phyloP scores from a whole-genome alignment of 1,284 basidiomycete species.

The Cystobasidiaceae sp. region DNA sequence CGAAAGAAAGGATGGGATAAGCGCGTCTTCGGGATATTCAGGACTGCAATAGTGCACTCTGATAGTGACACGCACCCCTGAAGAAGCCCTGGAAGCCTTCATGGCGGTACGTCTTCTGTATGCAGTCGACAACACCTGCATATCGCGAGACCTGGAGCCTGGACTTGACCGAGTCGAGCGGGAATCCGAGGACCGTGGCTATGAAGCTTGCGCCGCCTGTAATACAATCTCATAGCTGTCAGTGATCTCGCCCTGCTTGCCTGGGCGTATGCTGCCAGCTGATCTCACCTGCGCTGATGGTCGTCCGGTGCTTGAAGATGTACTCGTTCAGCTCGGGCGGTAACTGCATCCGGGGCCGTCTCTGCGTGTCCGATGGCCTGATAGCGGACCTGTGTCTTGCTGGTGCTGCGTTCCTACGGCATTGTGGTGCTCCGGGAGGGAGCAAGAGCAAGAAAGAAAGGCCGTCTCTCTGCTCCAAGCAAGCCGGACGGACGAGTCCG shows the following conservation, averaged over 20 bases:
- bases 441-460: not conserved
- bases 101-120: conserved; percentile 57
- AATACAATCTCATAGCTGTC: not conserved
- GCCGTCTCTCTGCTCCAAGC: too few species aligned
- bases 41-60: not conserved
- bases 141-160: conserved; percentile 69
- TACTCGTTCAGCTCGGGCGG: conserved; percentile 16
- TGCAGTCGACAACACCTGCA: conserved; percentile 40
- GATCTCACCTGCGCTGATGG: conserved; percentile 14
- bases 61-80: conserved; percentile 56
- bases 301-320: conserved; percentile 24
- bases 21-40: not conserved
- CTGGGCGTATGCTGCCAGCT: not conserved
- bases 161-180: conserved; percentile 75
- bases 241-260: not conserved
- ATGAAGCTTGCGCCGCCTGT: conserved; percentile 47
- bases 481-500: too few species aligned
- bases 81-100: conserved; percentile 91
- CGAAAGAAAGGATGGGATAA: not conserved
- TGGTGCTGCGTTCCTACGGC: too few species aligned
- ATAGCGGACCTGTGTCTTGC: not conserved
- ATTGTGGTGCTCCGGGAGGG: too few species aligned
- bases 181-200: conserved; percentile 50
- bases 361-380: not conserved
- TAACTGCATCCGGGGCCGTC: conserved; percentile 5